Conservation (phyloP, 1,284 basidiomycete genomes). For the Microbotryum silenes-acaulis region DNA sequence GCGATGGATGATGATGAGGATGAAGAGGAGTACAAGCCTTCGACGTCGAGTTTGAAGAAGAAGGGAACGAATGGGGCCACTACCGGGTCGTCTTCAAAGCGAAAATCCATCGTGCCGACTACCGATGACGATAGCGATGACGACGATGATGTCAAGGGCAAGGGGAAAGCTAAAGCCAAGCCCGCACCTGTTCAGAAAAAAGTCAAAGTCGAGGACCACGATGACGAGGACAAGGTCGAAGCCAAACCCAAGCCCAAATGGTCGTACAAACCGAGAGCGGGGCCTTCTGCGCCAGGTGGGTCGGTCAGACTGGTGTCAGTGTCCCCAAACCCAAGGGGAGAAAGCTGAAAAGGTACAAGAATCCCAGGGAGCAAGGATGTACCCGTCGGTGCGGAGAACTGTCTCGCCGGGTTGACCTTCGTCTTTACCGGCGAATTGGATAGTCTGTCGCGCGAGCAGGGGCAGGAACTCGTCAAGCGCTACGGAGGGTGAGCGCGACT, state of each 20-base stretch:
- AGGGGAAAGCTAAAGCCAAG: constrained; percentile 8
- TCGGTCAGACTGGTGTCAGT: neutral
- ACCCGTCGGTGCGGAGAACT: constrained; percentile 68
- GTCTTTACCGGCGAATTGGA: constrained; percentile 93
- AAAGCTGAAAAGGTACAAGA: constrained; percentile 48
- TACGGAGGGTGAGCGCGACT: constrained; percentile 67
- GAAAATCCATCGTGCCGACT: too few species aligned
- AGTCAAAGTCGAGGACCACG: constrained; percentile 12
- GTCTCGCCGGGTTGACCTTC: constrained; percentile 76
- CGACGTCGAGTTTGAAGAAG: too few species aligned
- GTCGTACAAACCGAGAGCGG: constrained; percentile 30
- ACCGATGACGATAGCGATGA: neutral
- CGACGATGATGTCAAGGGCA: constrained; percentile 4
- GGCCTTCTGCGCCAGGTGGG: constrained; percentile 11
- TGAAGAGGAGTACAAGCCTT: too few species aligned
- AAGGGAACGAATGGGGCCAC: too few species aligned
- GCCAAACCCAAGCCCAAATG: constrained; percentile 42
- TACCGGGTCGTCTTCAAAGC: too few species aligned
- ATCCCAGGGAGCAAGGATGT: constrained; percentile 68
- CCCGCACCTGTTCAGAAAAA: neutral
- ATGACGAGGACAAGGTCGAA: constrained; percentile 24
- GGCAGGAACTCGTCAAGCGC: constrained; percentile 78
- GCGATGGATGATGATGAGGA: too few species aligned
- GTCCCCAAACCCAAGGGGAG: constrained; percentile 43
- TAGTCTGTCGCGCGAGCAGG: constrained; percentile 81